A percentile compares a stretch with the other conserved stretches of the same genome.
phyloP scores from a whole-genome alignment of 768 basidiomycete genomes.

The Suillus occidentalis region DNA sequence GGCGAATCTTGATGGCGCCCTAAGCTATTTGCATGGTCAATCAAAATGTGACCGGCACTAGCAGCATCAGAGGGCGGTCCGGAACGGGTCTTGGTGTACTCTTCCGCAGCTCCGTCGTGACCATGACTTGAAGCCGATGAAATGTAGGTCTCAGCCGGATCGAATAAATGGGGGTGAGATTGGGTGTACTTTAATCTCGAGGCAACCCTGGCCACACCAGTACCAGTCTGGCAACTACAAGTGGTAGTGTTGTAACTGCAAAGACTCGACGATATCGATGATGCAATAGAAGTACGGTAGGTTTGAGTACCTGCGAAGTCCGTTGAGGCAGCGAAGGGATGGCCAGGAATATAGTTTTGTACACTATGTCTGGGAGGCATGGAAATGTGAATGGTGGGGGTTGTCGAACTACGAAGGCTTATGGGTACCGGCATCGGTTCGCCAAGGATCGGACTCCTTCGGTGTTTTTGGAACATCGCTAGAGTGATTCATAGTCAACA shows the following conservation, averaged over 20 bases:
- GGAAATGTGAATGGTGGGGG: not conserved
- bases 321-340: not conserved
- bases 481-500: not conserved
- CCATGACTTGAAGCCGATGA: not conserved
- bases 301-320: conserved; percentile 3
- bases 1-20: conserved; percentile 14
- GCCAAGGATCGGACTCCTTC: not conserved
- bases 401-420: not conserved
- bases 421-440: not conserved
- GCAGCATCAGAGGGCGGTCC: not conserved
- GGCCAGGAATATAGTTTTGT: conserved; percentile 1
- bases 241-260: conserved; percentile 4
- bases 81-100: not conserved
- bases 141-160: not conserved
- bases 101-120: not conserved
- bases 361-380: not conserved
- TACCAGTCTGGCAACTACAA: not conserved
- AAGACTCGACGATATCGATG: not conserved
- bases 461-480: conserved; percentile 12
- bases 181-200: not conserved
- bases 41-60: conserved; percentile 18
- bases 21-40: conserved; percentile 17
- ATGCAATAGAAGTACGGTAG: not conserved
- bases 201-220: not conserved
- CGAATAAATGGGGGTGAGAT: not conserved